Percentiles rank a stretch among this genome's conserved stretches.
Conservation (phyloP, 2,329 filamentous ascomycete species). For the Aspergillus sp. region DNA sequence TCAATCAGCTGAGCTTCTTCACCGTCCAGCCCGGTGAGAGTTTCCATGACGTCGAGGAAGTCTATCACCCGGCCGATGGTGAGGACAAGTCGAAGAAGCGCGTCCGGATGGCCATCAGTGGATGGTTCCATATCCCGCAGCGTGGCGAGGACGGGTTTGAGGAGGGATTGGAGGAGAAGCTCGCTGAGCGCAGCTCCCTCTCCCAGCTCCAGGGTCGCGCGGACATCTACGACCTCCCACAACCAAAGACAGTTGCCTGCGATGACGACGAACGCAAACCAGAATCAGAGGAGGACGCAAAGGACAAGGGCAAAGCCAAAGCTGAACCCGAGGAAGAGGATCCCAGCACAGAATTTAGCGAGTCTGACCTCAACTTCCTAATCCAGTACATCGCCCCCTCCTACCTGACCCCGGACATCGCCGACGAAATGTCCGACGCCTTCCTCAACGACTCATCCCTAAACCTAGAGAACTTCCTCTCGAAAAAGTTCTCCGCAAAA, state of each 20-base stretch:
- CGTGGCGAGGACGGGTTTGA: conserved; percentile 90
- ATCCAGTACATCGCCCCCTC: conserved; percentile 87
- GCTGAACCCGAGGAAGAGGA: conserved; percentile 53
- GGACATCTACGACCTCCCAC: conserved; percentile 84
- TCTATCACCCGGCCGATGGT: conserved; percentile 72
- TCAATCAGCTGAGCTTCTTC: conserved; percentile 98
- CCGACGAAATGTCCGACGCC: conserved; percentile 77
- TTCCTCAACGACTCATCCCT: conserved; percentile 86
- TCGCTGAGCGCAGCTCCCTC: conserved; percentile 86
- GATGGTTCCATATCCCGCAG: conserved; percentile 99
- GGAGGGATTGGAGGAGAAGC: conserved; percentile 82
- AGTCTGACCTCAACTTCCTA: conserved; percentile 83
- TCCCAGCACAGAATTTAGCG: conserved; percentile 65
- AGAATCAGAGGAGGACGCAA: conserved; percentile 41
- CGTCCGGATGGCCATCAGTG: conserved; percentile 95
- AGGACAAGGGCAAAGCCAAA: conserved; percentile 44
- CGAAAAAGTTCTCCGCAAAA: conserved; percentile 72
- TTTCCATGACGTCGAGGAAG: conserved; percentile 98
- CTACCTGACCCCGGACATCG: conserved; percentile 89
- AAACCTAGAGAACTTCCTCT: conserved; percentile 77
- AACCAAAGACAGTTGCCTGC: conserved; percentile 59
- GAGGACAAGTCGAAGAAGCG: conserved; percentile 63
- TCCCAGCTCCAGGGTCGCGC: conserved; percentile 91
- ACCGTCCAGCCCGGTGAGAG: conserved; percentile 97
- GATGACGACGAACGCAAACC: conserved; percentile 39